Conservation (phyloP, 495 filamentous ascomycete genomes). For the Penicillium subrubescens region DNA sequence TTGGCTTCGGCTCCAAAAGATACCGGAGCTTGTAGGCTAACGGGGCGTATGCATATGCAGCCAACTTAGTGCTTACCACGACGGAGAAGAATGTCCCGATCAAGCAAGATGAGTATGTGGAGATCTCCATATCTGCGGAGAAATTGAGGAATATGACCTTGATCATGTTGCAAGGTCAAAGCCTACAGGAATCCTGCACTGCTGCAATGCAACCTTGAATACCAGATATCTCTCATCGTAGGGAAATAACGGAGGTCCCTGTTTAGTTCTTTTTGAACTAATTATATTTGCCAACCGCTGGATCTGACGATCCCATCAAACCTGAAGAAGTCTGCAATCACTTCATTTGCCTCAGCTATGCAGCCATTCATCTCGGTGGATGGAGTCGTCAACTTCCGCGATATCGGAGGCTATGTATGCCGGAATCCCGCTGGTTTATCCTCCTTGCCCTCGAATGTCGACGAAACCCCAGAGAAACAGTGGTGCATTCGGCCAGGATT, state of each 20-base stretch:
- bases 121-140: not conserved
- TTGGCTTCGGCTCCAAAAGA: not conserved
- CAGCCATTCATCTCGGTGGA: slow-evolving; percentile 30
- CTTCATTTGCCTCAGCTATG: not conserved
- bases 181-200: not conserved
- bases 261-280: not conserved
- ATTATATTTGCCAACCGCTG: not conserved
- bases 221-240: not conserved
- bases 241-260: not conserved
- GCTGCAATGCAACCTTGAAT: slow-evolving; percentile 2
- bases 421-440: not conserved
- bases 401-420: slow-evolving; percentile 56
- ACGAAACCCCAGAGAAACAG: slow-evolving; percentile 5
- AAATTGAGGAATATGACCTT: not conserved
- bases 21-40: not conserved
- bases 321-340: not conserved
- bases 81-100: not conserved
- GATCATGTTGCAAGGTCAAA: not conserved
- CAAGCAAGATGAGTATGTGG: not conserved
- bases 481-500: slow-evolving; percentile 48
- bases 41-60: not conserved
- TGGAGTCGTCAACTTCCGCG: slow-evolving; percentile 61
- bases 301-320: not conserved
- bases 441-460: not conserved
- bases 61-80: not conserved